A percentile compares a stretch with the other conserved stretches of the same genome.
phyloP scores from a whole-genome alignment of 805 yeast genomes.

The Wickerhamiella vanderwaltii region DNA sequence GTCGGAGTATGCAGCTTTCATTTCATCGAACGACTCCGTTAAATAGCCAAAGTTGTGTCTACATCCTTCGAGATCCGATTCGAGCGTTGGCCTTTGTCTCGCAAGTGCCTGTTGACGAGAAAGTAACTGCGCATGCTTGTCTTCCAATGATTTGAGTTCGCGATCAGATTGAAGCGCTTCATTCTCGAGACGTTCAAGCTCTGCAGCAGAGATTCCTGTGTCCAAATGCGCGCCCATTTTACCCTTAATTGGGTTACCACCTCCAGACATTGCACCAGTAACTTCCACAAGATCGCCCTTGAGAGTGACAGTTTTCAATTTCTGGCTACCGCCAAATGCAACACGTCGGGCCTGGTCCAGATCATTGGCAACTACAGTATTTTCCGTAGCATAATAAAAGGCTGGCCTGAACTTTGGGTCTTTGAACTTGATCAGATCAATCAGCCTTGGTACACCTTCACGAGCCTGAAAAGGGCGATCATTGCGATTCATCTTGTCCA shows the following conservation, averaged over 20 bases:
- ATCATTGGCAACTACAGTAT: conserved; percentile 76
- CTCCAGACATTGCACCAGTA: conserved; percentile 95
- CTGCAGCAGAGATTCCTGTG: conserved; percentile 11
- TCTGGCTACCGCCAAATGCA: conserved; percentile 59
- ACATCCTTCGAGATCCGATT: not conserved
- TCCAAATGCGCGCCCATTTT: conserved; percentile 39
- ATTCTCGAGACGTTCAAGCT: conserved; percentile 4
- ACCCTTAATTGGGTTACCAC: conserved; percentile 68
- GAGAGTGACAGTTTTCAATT: conserved; percentile 83
- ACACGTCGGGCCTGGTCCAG: conserved; percentile 72
- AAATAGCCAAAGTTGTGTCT: not conserved
- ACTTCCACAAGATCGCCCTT: conserved; percentile 87
- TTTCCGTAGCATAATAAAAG: conserved; percentile 72
- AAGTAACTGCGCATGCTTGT: not conserved
- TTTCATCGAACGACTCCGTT: not conserved
- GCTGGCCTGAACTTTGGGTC: conserved; percentile 70
- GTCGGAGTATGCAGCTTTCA: not conserved
- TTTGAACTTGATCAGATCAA: conserved; percentile 64
- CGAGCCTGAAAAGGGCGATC: conserved; percentile 44
- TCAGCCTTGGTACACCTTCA: conserved; percentile 61
- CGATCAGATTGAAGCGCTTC: not conserved
- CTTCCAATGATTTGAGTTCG: not conserved
- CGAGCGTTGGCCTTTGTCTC: not conserved
- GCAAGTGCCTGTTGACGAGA: not conserved
- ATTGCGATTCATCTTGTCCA: conserved; percentile 51